Evolutionary conservation across 1,284 basidiomycete genomes (phyloP), one percentile per base, ranked within the genome.

Genomic region (Wolfiporia cocos): DNA sequence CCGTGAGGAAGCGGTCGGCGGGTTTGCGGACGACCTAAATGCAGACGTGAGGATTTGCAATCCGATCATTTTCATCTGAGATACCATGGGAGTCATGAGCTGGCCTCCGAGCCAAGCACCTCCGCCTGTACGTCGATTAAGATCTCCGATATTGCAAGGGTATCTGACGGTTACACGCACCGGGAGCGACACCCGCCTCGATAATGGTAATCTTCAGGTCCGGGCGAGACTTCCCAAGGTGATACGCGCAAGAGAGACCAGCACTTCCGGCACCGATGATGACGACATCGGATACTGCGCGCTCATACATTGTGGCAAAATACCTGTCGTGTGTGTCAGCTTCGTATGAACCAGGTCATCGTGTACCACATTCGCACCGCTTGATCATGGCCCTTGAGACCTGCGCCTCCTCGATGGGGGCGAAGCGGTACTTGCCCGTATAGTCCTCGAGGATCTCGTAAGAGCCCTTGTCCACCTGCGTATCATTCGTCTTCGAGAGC

Each of bases 31-130:
- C 80, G 36, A 91, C 72, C 80, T 82, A 43, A 5, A 22, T 6
- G 17, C n/a, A n/a, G n/a, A n/a, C n/a, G n/a, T n/a, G n/a, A n/a
- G n/a, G n/a, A n/a, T n/a, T n/a, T n/a, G n/a, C n/a, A n/a, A n/a
- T n/a, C n/a, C n/a, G n/a, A n/a, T n/a, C n/a, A n/a, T n/a, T 19
- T 11, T n/a, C 11, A n/a, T 10, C 34, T 20, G 34, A 42, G 57
- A 33, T 54, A 76, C 86, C 87, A 91, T 91, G 0, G 86, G 80
- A 2, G 78, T 80, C 86, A 91, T 89, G 39, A 91, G 68, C 64
- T 92, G 87, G 1, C 87, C 88, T 28, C 86, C 84, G 35, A 87
- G 73, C 85, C 86, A 87, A 17, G 82, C 83, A 37, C 85, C 81
- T 45, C 81, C 82, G 37, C 86, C 83, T n/a, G 23, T 6, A 24